Evolutionary conservation across 177 flowering plant species (phyloP).

Genomic region (Tripterygium wilfordii): DNA sequence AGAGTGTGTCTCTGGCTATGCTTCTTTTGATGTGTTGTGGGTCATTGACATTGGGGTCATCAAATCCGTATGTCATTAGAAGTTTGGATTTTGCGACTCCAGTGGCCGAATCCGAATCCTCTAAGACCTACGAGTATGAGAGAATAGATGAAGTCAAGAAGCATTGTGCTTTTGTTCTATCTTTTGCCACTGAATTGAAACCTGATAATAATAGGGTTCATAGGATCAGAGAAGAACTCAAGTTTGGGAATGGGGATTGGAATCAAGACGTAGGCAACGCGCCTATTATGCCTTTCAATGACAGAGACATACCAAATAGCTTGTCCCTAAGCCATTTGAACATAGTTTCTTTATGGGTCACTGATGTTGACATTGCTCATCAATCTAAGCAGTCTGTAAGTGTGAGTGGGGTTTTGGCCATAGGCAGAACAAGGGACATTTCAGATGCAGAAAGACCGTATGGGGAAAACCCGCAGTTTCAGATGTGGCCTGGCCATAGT

Average conservation of each 20-base stretch:
- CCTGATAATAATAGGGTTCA: slow-evolving; percentile 22
- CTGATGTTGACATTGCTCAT: slow-evolving; percentile 32
- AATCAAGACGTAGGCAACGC: slow-evolving; percentile 33
- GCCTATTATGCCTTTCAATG: slow-evolving; percentile 64
- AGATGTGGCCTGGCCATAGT: slow-evolving; percentile 46
- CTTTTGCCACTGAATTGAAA: slow-evolving; percentile 47
- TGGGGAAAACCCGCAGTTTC: slow-evolving; percentile 34
- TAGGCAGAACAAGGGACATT: slow-evolving; percentile 37
- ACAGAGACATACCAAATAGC: slow-evolving; percentile 7
- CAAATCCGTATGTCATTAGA: too few relatives aligned
- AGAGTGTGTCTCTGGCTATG: slow-evolving; percentile 1
- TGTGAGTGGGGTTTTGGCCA: slow-evolving; percentile 44
- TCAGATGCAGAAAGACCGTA: slow-evolving; percentile 20
- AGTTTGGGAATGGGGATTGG: slow-evolving; percentile 74
- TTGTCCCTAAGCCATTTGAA: slow-evolving; percentile 19
- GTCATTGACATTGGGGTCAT: slow-evolving; percentile 14
- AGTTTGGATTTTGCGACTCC: too few relatives aligned
- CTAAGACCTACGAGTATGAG: slow-evolving; percentile 24
- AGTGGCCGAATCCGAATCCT: too few relatives aligned
- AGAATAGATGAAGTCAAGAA: slow-evolving; percentile 53
- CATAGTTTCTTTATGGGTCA: slow-evolving; percentile 52
- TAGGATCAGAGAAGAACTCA: slow-evolving; percentile 35
- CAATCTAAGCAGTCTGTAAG: slow-evolving; percentile 27
- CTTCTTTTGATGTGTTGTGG: slow-evolving; percentile 13
- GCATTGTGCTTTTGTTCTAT: slow-evolving; percentile 42